Evolutionary conservation across 208 protist species (phyloP), one percentile per base, ranked within the genome.

Genomic region (Crithidia sp.): DNA sequence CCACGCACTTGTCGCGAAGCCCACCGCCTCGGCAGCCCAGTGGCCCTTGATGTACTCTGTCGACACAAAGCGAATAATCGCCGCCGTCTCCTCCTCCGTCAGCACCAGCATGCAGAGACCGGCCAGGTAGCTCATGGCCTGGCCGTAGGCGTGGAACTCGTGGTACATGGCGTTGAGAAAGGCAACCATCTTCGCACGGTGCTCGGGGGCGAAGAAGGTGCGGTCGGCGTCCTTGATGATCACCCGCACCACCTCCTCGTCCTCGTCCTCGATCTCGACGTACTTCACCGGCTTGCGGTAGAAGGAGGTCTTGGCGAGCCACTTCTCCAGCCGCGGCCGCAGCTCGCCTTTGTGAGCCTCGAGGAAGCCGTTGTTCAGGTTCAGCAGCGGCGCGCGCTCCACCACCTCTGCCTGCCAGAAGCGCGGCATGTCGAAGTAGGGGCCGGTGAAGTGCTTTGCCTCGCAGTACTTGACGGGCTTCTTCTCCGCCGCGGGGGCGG

Each of bases 41-140:
- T 96, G 92, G 3, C 90, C 89, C 17, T 84, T 86, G 66, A 96
- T 91, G 79, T 96, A 92, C 61, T 83, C 79, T 10, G 77, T 93
- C 50, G 85, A 64, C 5, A 96, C 92, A 72, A 90, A 91, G 37
- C 92, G 92, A 17, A 96, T 68, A 5, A 96, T 71, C 6, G 88
- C 45, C 5, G 87, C 92, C 19, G 92, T 92, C 70, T 96, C 88
- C 43, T 93, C 84, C 79, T 96, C 92, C 72, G 54, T 88, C 55
- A 96, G 67, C 45, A 87, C 88, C 36, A 96, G 76, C 67, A 96
- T 79, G 83, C 90, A 95, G 67, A 96, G 58, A 9, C 85, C 92
- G n/a, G 92, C 90, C 19, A 96, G 84, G 70, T 96, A 96, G 81
- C 89, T 95, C 92, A 96, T 96, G 4, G 92, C 90, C 78, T 96